Evolutionary conservation across 1,284 basidiomycete genomes (phyloP), one percentile per base, ranked within the genome.

Genomic region (Erythrobasidium hasegawianum): DNA sequence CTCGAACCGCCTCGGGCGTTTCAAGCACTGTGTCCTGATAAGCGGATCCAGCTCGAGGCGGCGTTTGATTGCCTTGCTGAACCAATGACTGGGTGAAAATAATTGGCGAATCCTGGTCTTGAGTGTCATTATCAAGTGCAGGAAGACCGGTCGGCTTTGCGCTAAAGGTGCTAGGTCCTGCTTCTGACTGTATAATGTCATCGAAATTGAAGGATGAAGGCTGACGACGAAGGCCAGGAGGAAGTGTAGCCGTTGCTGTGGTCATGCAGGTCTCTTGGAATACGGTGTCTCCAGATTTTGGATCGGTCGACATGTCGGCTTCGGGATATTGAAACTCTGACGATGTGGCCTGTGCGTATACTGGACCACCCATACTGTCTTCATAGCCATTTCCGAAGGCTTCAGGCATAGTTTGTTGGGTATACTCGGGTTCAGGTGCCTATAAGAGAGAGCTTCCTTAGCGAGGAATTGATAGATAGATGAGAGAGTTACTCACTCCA

Each of bases 361-460:
- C n/a, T 5, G 22, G n/a, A 14, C 22, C 45, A 47, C 22, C 45
- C n/a, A 24, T 24, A 8, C 45, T 47, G n/a, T 47, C 22, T 47
- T 24, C 22, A 14, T 47, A 47, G 4, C 22, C 22, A 18, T 24
- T 18, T 24, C n/a, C n/a, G n/a, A 24, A n/a, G 14, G 45, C n/a
- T 24, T 47, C n/a, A 24, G 22, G 22, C 43, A 18, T 24, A 24
- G 43, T 47, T 14, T 47, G n/a, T 16, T 47, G 43, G 4, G 43
- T 47, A 47, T 47, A 47, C 22, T 47, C 43, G 43, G 43, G 43
- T 24, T 47, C 43, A 24, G 16, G n/a, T 14, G 43, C 43, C 43
- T 47, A n/a, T 7, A 47, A 47, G 43, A 47, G n/a, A 4, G 7
- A 24, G 43, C 43, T 47, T 24, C 22, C 40, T 41, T 41, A 24